A percentile compares a stretch with the other conserved stretches of the same genome.
These are phyloP conservation scores for Millerozyma acaciae DNA, from an alignment of 805 yeast species.

Conservation along the genomic window DNA sequence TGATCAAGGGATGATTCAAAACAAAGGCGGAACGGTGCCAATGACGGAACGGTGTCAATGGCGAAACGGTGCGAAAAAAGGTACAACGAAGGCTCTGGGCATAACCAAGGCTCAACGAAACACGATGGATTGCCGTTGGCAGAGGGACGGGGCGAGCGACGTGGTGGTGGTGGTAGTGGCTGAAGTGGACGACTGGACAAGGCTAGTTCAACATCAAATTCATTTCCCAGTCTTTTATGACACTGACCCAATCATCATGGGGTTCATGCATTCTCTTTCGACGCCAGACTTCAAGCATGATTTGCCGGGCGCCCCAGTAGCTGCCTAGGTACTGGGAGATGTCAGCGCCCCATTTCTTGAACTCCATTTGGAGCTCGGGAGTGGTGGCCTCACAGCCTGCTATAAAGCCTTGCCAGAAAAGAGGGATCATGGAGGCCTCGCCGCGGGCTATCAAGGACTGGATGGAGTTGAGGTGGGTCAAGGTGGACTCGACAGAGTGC, in stretches of 20 bases:
- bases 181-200: background rate
- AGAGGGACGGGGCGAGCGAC: too few relatives aligned
- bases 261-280: slow-evolving; percentile 57
- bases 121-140: too few relatives aligned
- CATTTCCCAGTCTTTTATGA: slow-evolving; percentile 80
- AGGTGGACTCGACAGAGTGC: slow-evolving; percentile 54
- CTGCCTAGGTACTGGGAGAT: slow-evolving; percentile 58
- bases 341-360: slow-evolving; percentile 69
- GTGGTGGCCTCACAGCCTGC: slow-evolving; percentile 79
- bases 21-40: too few relatives aligned
- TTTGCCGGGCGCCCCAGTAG: slow-evolving; percentile 82
- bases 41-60: too few relatives aligned
- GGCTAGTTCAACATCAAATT: slow-evolving; percentile 63
- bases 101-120: too few relatives aligned
- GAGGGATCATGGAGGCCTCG: slow-evolving; percentile 62
- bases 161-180: too few relatives aligned
- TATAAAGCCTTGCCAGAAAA: slow-evolving; percentile 86
- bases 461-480: slow-evolving; percentile 60
- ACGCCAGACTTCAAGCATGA: slow-evolving; percentile 83
- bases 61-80: too few relatives aligned
- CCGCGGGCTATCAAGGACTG: slow-evolving; percentile 54
- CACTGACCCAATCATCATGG: slow-evolving; percentile 73
- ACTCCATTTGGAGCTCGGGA: slow-evolving; percentile 55
- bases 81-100: too few relatives aligned
- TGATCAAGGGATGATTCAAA: too few relatives aligned